Evolutionary conservation across 2,329 filamentous ascomycete genomes (phyloP), one percentile per base, ranked within the genome.

Genomic region (Aaosphaeria arxii): DNA sequence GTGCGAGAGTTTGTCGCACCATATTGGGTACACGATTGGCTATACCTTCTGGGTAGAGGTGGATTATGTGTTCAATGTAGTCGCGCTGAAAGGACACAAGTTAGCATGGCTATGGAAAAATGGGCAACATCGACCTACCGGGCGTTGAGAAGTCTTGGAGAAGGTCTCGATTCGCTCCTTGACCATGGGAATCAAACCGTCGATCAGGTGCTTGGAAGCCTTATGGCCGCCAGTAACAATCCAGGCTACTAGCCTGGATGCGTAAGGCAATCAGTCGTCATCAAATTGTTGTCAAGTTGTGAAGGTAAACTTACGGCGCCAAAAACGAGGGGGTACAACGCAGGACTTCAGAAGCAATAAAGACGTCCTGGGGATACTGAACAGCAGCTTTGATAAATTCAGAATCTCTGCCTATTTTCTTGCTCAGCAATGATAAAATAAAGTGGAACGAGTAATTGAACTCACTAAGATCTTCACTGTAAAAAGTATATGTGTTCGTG

Each of bases 331-430:
- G 44, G 7, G 42, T 13, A 11, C 41, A 35, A 5, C 43, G 35
- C 5, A 49, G 40, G 9, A 49, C 29, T 33, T 49, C 47, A 6
- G 47, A 33, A 13, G 43, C 47, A 11, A 49, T 5, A 13, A 13
- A 35, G 13, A 42, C 36, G 13, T 45, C 42, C 30, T 45, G 13
- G 5, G 39, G 35, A 28, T 33, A 49, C 5, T 28, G 5, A 17
- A 45, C 17, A 5, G 47, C 47, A 1, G 47, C 47, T 29, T 36
- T 13, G 24, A 42, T n/a, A 28, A 49, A 49, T 24, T 49, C 43
- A 1, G n/a, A 32, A 48, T 44, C 6, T 44, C 36, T 11, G 42
- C 5, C 29, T 42, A 48, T 17, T 48, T 48, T 4, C 7, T 5
- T 6, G 28, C 9, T 33, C 17, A 24, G 36, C 31, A 9, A 44